A percentile compares a stretch with the other conserved stretches of the same genome.
phyloP scores from a whole-genome alignment of 352 stramenopile species.

The Phytophthora foliorum region DNA sequence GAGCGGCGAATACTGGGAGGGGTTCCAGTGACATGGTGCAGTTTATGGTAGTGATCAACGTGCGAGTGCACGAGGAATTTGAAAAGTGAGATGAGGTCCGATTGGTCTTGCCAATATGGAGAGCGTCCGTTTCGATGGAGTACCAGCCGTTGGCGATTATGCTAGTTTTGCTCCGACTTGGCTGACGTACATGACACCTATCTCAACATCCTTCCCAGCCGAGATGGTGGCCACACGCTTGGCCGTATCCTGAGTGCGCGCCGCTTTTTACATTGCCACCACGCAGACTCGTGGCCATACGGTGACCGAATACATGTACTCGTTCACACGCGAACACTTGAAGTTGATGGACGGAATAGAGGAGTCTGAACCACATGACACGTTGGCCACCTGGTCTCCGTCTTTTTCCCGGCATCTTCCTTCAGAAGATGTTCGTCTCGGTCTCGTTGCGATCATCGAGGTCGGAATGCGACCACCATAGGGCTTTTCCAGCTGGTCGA shows the following conservation, averaged over 20 bases:
- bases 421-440: not conserved
- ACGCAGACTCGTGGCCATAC: slow-evolving; percentile 23
- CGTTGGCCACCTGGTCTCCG: slow-evolving; percentile 10
- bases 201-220: slow-evolving; percentile 41
- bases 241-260: slow-evolving; percentile 5
- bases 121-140: slow-evolving; percentile 30
- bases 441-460: not conserved
- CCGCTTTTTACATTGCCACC: slow-evolving; percentile 36
- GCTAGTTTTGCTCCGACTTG: slow-evolving; percentile 5
- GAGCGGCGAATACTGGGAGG: slow-evolving; percentile 38
- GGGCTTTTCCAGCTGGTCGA: slow-evolving; percentile 9
- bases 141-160: slow-evolving; percentile 27
- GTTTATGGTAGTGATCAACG: slow-evolving; percentile 40
- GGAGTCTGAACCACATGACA: slow-evolving; percentile 27
- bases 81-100: slow-evolving; percentile 27
- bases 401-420: not conserved
- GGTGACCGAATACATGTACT: slow-evolving; percentile 29
- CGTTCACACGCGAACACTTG: slow-evolving; percentile 24
- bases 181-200: slow-evolving; percentile 36
- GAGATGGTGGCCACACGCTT: slow-evolving; percentile 22
- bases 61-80: slow-evolving; percentile 43
- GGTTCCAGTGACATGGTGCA: slow-evolving; percentile 50
- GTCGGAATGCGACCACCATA: slow-evolving; percentile 8
- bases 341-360: slow-evolving; percentile 19
- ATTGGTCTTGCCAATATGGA: not conserved